Conservation (phyloP, 306 rosid species). For the Vicia villosa region DNA sequence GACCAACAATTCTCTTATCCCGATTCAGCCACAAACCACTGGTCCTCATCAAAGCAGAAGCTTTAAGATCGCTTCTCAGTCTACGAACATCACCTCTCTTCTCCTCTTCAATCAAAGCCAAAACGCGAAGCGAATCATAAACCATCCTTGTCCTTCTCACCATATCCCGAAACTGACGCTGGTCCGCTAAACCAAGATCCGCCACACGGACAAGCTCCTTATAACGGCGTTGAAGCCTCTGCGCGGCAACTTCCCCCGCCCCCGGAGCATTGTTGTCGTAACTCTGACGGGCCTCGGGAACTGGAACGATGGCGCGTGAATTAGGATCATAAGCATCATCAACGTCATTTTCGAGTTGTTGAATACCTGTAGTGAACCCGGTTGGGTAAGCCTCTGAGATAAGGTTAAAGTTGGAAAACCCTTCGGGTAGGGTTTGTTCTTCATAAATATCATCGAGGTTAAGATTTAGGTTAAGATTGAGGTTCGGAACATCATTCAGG, state of each 20-base stretch:
- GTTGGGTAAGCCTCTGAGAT: conserved; percentile 60
- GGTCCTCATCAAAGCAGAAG: conserved; percentile 61
- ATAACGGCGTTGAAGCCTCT: neutral
- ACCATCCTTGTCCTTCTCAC: conserved; percentile 73
- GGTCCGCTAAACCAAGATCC: conserved; percentile 60
- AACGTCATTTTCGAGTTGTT: conserved; percentile 29
- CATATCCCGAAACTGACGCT: conserved; percentile 59
- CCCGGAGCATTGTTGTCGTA: conserved; percentile 7
- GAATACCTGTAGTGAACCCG: conserved; percentile 48
- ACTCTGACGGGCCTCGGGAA: conserved; percentile 10
- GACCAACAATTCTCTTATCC: conserved; percentile 85
- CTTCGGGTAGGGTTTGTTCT: conserved; percentile 45
- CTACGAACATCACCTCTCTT: conserved; percentile 34
- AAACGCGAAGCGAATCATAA: conserved; percentile 72
- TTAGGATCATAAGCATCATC: conserved; percentile 41
- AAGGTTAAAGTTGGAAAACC: conserved; percentile 59
- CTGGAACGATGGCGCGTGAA: conserved; percentile 68
- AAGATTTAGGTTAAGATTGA: conserved; percentile 24
- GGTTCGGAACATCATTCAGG: neutral
- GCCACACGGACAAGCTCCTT: conserved; percentile 77
- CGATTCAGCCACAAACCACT: conserved; percentile 84
- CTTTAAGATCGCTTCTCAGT: conserved; percentile 66
- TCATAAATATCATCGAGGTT: neutral
- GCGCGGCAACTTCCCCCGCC: conserved; percentile 21
- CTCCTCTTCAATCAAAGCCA: conserved; percentile 56